These are phyloP conservation scores for Mycena olivaceomarginata DNA, from an alignment of 768 basidiomycete species.

Conservation along the genomic window DNA sequence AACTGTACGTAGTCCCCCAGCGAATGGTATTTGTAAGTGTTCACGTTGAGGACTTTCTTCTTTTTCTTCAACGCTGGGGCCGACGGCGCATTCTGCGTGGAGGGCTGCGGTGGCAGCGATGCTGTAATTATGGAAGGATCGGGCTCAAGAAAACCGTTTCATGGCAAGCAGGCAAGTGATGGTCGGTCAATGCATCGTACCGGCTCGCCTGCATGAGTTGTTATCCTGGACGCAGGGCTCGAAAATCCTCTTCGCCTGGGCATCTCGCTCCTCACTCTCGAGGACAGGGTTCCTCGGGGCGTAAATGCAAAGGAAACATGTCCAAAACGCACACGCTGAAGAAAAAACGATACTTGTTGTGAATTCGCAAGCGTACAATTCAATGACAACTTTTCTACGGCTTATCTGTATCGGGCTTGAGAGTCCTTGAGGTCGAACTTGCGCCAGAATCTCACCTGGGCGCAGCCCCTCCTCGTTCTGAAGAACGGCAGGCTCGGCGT, in stretches of 20 bases:
- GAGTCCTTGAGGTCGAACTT: constrained; percentile 11
- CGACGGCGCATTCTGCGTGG: too few relatives aligned
- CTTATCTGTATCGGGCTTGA: background rate
- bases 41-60: too few relatives aligned
- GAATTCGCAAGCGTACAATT: constrained; percentile 23
- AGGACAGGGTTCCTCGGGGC: background rate
- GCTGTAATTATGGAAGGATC: too few relatives aligned
- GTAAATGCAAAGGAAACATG: background rate
- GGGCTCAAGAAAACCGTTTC: too few relatives aligned
- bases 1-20: too few relatives aligned
- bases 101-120: too few relatives aligned
- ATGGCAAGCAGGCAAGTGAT: too few relatives aligned
- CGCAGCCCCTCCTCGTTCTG: constrained; percentile 37
- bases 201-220: background rate
- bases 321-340: background rate
- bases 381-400: constrained; percentile 16
- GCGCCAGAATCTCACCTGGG: constrained; percentile 34
- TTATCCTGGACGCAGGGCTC: background rate
- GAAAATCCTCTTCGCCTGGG: background rate
- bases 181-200: too few relatives aligned
- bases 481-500: constrained; percentile 48
- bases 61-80: too few relatives aligned
- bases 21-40: too few relatives aligned
- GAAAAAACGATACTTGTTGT: background rate
- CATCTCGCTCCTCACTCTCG: background rate